Evolutionary conservation across 345 rosid species (phyloP).

Genomic region (Camelina neglecta): DNA sequence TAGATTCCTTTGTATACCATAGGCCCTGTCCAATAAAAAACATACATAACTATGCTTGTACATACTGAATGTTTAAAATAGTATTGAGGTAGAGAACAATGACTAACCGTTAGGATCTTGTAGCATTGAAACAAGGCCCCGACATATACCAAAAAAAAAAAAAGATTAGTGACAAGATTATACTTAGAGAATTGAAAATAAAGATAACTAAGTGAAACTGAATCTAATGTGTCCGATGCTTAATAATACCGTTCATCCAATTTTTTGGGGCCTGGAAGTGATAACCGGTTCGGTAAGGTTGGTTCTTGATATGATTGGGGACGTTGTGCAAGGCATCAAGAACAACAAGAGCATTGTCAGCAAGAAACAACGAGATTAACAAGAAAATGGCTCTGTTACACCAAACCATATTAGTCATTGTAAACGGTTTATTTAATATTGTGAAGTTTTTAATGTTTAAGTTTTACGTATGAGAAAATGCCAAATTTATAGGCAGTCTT

Average conservation of each 20-base stretch:
- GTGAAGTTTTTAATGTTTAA: constrained; percentile 1
- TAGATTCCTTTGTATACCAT: constrained; percentile 49
- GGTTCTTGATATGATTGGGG: constrained; percentile 29
- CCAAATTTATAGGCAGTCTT: constrained; percentile 28
- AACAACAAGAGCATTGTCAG: constrained; percentile 24
- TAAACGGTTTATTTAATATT: not conserved
- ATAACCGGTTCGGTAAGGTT: constrained; percentile 71
- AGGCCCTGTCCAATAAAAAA: constrained; percentile 31
- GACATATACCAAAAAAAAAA: not conserved
- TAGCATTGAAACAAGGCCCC: not conserved
- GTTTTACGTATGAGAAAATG: not conserved
- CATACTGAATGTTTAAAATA: not conserved
- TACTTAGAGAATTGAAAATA: not conserved
- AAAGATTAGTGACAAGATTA: not conserved
- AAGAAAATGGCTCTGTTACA: constrained; percentile 28
- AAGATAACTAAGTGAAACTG: not conserved
- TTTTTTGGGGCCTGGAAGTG: constrained; percentile 79
- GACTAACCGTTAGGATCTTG: constrained; percentile 34
- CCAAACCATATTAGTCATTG: constrained; percentile 29
- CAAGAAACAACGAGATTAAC: constrained; percentile 30
- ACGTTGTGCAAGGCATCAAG: constrained; percentile 22
- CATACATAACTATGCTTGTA: not conserved
- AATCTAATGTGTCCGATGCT: not conserved
- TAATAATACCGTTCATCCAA: constrained; percentile 73
- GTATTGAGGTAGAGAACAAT: not conserved